A percentile compares a stretch with the other conserved stretches of the same genome.
Conservation (phyloP, 2,329 filamentous ascomycete genomes). For the Diplocarpon rosae region DNA sequence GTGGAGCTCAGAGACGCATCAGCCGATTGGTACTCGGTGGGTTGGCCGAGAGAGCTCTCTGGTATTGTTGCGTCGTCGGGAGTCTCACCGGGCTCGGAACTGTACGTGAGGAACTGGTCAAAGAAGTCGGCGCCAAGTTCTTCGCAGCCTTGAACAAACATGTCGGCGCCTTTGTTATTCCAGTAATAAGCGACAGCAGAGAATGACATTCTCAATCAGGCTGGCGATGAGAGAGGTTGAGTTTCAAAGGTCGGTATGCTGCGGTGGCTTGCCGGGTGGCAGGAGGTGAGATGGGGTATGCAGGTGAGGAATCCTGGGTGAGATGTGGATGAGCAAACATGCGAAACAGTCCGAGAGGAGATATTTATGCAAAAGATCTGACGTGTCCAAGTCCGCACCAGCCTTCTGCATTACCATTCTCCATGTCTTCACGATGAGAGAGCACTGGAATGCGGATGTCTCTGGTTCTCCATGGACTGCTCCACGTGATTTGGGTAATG, state of each 20-base stretch:
- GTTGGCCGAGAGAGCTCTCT: slow-evolving; percentile 36
- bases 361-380: slow-evolving; percentile 24
- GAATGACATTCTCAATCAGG: slow-evolving; percentile 20
- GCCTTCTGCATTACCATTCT: slow-evolving; percentile 21
- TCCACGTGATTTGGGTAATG: slow-evolving; percentile 12
- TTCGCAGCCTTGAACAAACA: slow-evolving; percentile 35
- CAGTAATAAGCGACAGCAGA: slow-evolving; percentile 19
- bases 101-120: slow-evolving; percentile 50
- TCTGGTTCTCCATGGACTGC: slow-evolving; percentile 1
- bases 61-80: slow-evolving; percentile 32
- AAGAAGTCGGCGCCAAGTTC: slow-evolving; percentile 51
- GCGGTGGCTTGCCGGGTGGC: slow-evolving; percentile 7
- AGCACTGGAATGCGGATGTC: slow-evolving; percentile 14
- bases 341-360: slow-evolving; percentile 9
- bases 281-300: slow-evolving; percentile 15
- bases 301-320: slow-evolving; percentile 17
- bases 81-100: slow-evolving; percentile 34
- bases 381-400: slow-evolving; percentile 11
- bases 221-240: slow-evolving; percentile 5
- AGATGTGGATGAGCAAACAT: slow-evolving; percentile 17
- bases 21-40: slow-evolving; percentile 24
- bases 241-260: slow-evolving; percentile 1
- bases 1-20: slow-evolving; percentile 13
- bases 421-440: slow-evolving; percentile 10
- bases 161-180: slow-evolving; percentile 40